Evolutionary conservation across 2,329 filamentous ascomycete genomes (phyloP).

Genomic region (Trichoderma harzianum): DNA sequence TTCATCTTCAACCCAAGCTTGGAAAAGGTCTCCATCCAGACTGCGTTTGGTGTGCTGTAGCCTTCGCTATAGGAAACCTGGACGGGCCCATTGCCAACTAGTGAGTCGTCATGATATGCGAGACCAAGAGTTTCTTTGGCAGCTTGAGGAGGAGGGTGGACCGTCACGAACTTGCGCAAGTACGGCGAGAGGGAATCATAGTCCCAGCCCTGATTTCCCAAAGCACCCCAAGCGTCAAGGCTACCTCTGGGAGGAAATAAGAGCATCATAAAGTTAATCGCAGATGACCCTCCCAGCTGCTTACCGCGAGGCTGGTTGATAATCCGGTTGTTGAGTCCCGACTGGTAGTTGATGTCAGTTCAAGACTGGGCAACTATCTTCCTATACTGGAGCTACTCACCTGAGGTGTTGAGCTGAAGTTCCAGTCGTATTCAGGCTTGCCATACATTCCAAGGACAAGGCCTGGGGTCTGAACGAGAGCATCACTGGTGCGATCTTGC

Average conservation of each 20-base stretch:
- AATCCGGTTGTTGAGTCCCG: conserved; percentile 19
- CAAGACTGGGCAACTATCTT: background rate
- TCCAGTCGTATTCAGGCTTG: conserved; percentile 23
- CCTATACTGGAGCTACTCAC: background rate
- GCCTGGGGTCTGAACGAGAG: conserved; percentile 21
- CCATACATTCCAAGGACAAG: conserved; percentile 23
- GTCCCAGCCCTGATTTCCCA: conserved; percentile 29
- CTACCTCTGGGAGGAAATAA: conserved; percentile 18
- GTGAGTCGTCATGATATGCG: conserved; percentile 32
- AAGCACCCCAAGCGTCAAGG: conserved; percentile 27
- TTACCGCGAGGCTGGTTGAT: conserved; percentile 44
- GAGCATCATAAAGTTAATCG: conserved; percentile 51
- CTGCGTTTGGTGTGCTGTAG: conserved; percentile 31
- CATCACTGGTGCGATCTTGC: conserved; percentile 19
- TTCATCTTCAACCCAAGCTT: conserved; percentile 33
- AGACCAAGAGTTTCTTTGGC: conserved; percentile 30
- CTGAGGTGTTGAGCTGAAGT: conserved; percentile 25
- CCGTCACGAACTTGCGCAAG: conserved; percentile 34
- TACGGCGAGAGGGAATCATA: conserved; percentile 32
- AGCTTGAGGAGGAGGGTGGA: conserved; percentile 27
- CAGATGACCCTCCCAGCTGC: conserved; percentile 52
- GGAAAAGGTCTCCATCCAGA: conserved; percentile 38
- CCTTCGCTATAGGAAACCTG: conserved; percentile 37
- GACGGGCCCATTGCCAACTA: conserved; percentile 35
- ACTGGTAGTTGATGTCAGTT: background rate